These are phyloP conservation scores for Silene uniflora DNA, from an alignment of 148 eudicot genomes.

Conservation along the genomic window DNA sequence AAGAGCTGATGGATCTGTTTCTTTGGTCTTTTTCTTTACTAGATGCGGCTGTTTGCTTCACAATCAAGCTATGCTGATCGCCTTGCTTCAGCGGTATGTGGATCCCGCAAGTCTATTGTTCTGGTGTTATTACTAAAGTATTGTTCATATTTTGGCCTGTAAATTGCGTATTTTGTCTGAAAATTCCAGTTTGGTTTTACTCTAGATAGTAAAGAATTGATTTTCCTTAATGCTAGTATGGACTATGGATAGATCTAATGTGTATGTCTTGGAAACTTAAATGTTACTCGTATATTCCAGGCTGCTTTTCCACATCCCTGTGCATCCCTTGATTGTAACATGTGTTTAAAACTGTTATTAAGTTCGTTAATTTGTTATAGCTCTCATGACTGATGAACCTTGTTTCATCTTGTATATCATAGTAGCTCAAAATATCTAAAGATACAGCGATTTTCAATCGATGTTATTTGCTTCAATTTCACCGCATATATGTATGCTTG, in stretches of 20 bases:
- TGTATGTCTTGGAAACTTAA: background rate
- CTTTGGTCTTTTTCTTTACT: slow-evolving; percentile 16
- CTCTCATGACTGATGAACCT: background rate
- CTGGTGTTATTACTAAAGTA: slow-evolving; percentile 1
- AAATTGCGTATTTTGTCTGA: background rate
- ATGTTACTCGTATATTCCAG: background rate
- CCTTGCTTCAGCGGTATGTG: slow-evolving; percentile 79
- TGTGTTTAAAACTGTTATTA: background rate
- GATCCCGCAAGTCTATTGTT: slow-evolving; percentile 12
- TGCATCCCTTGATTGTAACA: background rate
- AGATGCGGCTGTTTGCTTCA: slow-evolving; percentile 85
- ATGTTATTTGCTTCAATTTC: slow-evolving; percentile 3
- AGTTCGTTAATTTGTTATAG: background rate
- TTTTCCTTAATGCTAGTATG: background rate
- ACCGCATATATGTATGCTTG: background rate
- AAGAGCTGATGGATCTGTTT: slow-evolving; percentile 14
- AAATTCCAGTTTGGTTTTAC: background rate
- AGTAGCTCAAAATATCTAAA: background rate
- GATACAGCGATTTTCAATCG: background rate
- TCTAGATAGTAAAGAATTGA: background rate
- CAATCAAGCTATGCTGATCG: slow-evolving; percentile 88
- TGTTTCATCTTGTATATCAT: background rate
- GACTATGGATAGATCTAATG: background rate
- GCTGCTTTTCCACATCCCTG: background rate
- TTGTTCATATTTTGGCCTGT: background rate